Percentiles rank a stretch among this genome's conserved stretches.
phyloP scores from a whole-genome alignment of 148 eudicot genomes.

The Salicornia ramosissima region DNA sequence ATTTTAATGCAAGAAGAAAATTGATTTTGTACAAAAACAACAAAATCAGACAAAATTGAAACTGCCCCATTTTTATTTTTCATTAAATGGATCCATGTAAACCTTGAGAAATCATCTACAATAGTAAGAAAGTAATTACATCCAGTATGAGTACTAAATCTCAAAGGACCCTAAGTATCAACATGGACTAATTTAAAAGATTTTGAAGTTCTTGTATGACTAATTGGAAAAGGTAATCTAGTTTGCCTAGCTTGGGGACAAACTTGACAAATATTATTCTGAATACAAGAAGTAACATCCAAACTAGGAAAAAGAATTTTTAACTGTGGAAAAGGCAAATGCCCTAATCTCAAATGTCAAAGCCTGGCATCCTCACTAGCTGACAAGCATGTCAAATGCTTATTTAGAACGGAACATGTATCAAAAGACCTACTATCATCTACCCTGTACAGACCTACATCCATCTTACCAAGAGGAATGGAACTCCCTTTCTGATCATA shows the following conservation, averaged over 20 bases:
- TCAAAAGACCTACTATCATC: neutral
- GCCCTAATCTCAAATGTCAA: neutral
- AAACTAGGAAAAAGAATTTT: neutral
- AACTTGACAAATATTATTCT: neutral
- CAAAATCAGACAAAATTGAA: neutral
- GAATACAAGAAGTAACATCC: neutral
- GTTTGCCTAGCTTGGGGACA: neutral
- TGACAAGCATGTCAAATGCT: neutral
- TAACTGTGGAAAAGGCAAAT: neutral
- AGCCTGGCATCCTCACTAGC: neutral
- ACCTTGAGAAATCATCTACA: neutral
- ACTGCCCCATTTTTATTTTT: neutral
- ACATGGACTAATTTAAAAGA: neutral
- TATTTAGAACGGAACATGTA: neutral
- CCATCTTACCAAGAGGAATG: neutral
- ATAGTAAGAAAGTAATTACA: conserved; percentile 1
- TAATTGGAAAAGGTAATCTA: neutral
- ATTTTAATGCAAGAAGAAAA: neutral
- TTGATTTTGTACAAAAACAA: neutral
- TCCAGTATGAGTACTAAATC: neutral
- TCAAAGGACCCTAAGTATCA: conserved; percentile 2
- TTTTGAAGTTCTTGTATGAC: neutral
- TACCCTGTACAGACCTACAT: neutral
- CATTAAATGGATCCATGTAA: neutral
- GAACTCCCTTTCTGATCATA: too few relatives aligned